Percentiles rank a stretch among this genome's conserved stretches.
phyloP scores from a whole-genome alignment of 352 stramenopile species.

The Pythium biforme region DNA sequence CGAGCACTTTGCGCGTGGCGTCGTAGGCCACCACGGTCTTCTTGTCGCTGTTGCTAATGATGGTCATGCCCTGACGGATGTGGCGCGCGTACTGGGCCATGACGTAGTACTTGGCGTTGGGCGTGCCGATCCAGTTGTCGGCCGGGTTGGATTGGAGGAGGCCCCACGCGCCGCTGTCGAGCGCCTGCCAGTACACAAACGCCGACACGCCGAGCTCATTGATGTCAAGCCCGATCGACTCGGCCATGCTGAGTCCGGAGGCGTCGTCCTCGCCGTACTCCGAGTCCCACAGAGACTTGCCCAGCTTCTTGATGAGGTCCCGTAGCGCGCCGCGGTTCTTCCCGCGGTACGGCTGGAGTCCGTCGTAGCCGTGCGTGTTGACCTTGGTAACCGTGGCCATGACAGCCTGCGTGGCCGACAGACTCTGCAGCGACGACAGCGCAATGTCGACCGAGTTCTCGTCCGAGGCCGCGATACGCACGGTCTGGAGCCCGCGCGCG shows the following conservation, averaged over 20 bases:
- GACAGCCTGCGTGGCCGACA: slow-evolving; percentile 27
- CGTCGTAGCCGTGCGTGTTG: slow-evolving; percentile 60
- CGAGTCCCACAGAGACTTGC: slow-evolving; percentile 57
- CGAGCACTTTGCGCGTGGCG: slow-evolving; percentile 34
- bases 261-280: slow-evolving; percentile 56
- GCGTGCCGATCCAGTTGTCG: slow-evolving; percentile 35
- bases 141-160: slow-evolving; percentile 43
- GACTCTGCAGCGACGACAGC: slow-evolving; percentile 32
- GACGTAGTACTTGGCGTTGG: slow-evolving; percentile 56
- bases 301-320: slow-evolving; percentile 25
- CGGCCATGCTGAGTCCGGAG: slow-evolving; percentile 43
- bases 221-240: slow-evolving; percentile 51
- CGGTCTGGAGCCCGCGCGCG: slow-evolving; percentile 26
- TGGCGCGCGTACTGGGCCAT: slow-evolving; percentile 61
- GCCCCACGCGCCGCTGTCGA: slow-evolving; percentile 56
- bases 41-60: slow-evolving; percentile 37
- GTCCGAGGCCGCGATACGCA: slow-evolving; percentile 43
- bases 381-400: slow-evolving; percentile 43
- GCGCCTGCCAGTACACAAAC: slow-evolving; percentile 65
- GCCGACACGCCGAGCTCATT: slow-evolving; percentile 57
- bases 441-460: slow-evolving; percentile 49
- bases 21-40: slow-evolving; percentile 53
- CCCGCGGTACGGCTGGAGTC: slow-evolving; percentile 41
- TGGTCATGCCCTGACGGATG: slow-evolving; percentile 56
- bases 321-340: slow-evolving; percentile 36